Evolutionary conservation across 208 protist species (phyloP), one percentile per base, ranked within the genome.

Genomic region (Kentomonas sorsogonicus): DNA sequence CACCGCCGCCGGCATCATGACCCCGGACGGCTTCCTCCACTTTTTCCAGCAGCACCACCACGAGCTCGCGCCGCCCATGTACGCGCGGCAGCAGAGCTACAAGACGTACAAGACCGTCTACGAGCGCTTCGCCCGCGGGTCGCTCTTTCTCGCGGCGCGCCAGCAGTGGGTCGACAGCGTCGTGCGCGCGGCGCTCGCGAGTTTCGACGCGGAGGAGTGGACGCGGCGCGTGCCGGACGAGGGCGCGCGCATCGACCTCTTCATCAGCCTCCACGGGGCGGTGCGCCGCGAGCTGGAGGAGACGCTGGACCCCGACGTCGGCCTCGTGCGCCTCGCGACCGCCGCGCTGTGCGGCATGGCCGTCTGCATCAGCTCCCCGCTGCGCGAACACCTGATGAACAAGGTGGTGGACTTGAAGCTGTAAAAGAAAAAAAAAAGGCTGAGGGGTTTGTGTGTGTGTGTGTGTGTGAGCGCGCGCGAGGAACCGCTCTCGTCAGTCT

Each of bases 81-180:
- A 60, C 58, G 72, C 73, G 1, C 69, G 69, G 33, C 50, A 66
- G 11, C 75, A 86, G 58, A 71, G 54, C 13, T 90, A 86, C 74
- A 91, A 81, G 39, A 74, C 64, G 13, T 94, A 90, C 67, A 83
- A 83, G 50, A 39, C 51, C 13, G 75, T 91, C 39, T 94, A 94
- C 60, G 79, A 91, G 47, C 71, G 79, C 34, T 94, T 94, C 39
- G 72, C 78, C 7, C 39, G 60, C 31, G 87, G 87, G 3, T 72
- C 60, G 34, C 74, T 94, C 31, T 94, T 94, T 53, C 47, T 58
- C 4, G 63, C 74, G 11, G 80, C 74, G 29, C 40, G 88, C 25
- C 61, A 48, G 30, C 81, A 90, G 56, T 53, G 89, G 1, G 54
- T 91, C 15, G 74, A 86, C 22, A 69, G 70, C 41, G 67, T 61